Evolutionary conservation across 1,139 yeast species (phyloP).

Genomic region (Meyerozyma athensensis): DNA sequence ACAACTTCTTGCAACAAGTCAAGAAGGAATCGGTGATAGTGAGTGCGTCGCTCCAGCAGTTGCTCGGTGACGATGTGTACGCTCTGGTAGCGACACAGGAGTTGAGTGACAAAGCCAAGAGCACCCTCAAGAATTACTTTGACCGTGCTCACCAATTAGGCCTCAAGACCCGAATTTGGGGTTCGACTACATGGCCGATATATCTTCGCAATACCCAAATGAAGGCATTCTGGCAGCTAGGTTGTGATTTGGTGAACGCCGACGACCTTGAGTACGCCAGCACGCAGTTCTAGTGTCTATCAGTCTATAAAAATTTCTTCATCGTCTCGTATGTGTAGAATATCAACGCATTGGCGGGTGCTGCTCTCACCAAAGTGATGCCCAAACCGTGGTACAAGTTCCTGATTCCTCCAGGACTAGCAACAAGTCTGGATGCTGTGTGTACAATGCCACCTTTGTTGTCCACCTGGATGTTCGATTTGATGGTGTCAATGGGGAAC

Average conservation of each 20-base stretch:
- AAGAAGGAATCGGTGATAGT: constrained; percentile 31
- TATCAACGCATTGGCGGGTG: constrained; percentile 87
- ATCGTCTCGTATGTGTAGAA: constrained; percentile 74
- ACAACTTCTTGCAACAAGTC: constrained; percentile 16
- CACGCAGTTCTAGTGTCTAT: constrained; percentile 5
- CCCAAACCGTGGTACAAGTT: constrained; percentile 85
- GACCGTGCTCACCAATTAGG: constrained; percentile 32
- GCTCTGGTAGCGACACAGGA: constrained; percentile 5
- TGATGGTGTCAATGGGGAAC: constrained; percentile 89
- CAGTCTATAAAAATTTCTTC: constrained; percentile 32
- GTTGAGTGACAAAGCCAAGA: constrained; percentile 21
- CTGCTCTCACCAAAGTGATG: constrained; percentile 73
- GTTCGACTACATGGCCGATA: constrained; percentile 39
- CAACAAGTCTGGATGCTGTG: constrained; percentile 27
- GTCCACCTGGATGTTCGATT: constrained; percentile 66
- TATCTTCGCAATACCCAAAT: constrained; percentile 26
- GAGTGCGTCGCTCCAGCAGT: constrained; percentile 28
- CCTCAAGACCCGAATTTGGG: constrained; percentile 42
- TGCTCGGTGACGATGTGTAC: constrained; percentile 24
- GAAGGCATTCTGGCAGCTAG: constrained; percentile 21
- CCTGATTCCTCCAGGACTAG: constrained; percentile 48
- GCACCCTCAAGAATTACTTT: constrained; percentile 17
- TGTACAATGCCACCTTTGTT: constrained; percentile 28
- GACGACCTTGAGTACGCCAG: constrained; percentile 31
- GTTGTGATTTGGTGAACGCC: constrained; percentile 37